Evolutionary conservation across 2,329 filamentous ascomycete genomes (phyloP).

Genomic region (Aspergillus caelatus): DNA sequence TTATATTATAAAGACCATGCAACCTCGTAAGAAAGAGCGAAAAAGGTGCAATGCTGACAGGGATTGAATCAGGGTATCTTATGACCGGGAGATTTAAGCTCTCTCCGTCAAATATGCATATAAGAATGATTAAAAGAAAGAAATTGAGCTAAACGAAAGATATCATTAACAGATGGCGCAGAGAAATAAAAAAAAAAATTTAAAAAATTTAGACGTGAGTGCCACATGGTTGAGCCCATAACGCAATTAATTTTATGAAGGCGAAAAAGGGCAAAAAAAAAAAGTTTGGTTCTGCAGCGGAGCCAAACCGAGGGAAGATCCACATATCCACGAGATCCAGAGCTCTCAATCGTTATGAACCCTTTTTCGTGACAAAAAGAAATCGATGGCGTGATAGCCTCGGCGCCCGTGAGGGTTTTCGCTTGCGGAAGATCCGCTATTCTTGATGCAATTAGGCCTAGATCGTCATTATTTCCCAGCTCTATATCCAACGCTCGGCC

Average conservation of each 20-base stretch:
- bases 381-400: constrained; percentile 27
- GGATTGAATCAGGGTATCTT: background rate
- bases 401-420: background rate
- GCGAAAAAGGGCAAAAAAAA: constrained; percentile 5
- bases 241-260: background rate
- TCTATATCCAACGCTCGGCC: background rate
- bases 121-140: background rate
- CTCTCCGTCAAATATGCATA: background rate
- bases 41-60: constrained; percentile 8
- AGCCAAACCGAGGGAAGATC: constrained; percentile 3
- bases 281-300: constrained; percentile 2
- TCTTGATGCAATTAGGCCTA: constrained; percentile 2
- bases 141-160: background rate
- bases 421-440: background rate
- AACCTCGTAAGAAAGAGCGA: constrained; percentile 4
- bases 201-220: background rate
- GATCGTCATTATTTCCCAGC: background rate
- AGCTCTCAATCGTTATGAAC: background rate
- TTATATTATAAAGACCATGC: background rate
- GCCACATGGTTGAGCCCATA: constrained; percentile 6
- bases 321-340: constrained; percentile 9
- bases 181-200: background rate
- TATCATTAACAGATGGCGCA: background rate
- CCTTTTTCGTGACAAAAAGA: constrained; percentile 27
- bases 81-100: constrained; percentile 1